Evolutionary conservation across 495 filamentous ascomycete species (phyloP).

Genomic region (Xylaria venustula): DNA sequence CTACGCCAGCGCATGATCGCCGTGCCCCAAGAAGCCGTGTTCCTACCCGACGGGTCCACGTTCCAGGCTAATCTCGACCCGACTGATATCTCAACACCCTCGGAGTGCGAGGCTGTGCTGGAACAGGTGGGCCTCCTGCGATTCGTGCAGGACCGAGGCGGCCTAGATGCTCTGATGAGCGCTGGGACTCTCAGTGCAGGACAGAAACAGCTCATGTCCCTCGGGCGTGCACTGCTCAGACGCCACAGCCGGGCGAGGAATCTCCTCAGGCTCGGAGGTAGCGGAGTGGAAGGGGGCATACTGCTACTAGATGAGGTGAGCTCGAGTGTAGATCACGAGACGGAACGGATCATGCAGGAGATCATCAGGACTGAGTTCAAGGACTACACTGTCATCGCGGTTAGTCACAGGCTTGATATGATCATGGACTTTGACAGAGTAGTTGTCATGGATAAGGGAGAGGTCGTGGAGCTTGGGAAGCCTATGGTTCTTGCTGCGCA

Average conservation of each 20-base stretch:
- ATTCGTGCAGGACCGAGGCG: conserved; percentile 50
- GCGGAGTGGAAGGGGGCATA: conserved; percentile 16
- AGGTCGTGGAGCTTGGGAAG: conserved; percentile 17
- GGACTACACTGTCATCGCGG: conserved; percentile 19
- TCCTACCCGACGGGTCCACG: conserved; percentile 49
- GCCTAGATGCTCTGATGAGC: conserved; percentile 50
- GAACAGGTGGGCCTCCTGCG: conserved; percentile 48
- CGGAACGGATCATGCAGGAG: conserved; percentile 13
- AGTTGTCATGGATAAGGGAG: conserved; percentile 26
- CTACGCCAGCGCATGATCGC: conserved; percentile 32
- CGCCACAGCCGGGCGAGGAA: conserved; percentile 21
- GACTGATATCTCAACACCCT: conserved; percentile 24
- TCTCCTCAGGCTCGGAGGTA: conserved; percentile 14
- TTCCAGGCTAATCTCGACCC: conserved; percentile 46
- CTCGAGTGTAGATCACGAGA: conserved; percentile 22
- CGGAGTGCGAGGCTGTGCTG: conserved; percentile 47
- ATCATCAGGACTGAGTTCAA: conserved; percentile 18
- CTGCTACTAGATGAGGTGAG: conserved; percentile 24
- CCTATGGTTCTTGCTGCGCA: conserved; percentile 1
- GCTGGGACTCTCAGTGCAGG: conserved; percentile 56
- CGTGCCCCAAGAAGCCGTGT: conserved; percentile 59
- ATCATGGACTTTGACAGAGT: conserved; percentile 23
- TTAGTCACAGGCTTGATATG: conserved; percentile 22
- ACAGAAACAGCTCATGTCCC: conserved; percentile 63
- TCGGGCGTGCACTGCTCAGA: conserved; percentile 60